Conservation (phyloP, 1,284 basidiomycete species). For the Trichosporon sp. region DNA sequence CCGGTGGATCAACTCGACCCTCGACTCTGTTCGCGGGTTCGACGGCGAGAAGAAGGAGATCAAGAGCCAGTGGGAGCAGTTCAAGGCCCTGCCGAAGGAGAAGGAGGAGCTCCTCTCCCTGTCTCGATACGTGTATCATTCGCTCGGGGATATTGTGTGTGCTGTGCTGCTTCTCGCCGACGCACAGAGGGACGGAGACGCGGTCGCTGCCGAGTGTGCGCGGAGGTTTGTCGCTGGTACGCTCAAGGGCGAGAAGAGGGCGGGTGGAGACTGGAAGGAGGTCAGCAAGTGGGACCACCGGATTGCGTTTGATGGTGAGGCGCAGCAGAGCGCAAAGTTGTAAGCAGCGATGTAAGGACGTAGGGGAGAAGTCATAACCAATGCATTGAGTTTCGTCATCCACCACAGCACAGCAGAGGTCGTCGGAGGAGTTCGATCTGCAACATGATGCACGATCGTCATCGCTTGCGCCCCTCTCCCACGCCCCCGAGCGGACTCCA, state of each 20-base stretch:
- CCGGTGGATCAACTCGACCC: slow-evolving; percentile 21
- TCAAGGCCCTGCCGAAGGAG: slow-evolving; percentile 16
- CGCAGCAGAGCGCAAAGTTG: slow-evolving; percentile 19
- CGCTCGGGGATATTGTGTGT: slow-evolving; percentile 26
- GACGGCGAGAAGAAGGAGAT: slow-evolving; percentile 21
- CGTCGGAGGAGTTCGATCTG: no score
- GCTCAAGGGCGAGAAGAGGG: not conserved
- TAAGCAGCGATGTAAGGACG: not conserved
- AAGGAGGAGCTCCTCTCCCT: slow-evolving; percentile 27
- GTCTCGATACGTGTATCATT: slow-evolving; percentile 22
- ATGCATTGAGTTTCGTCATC: not conserved
- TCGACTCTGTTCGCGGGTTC: not conserved
- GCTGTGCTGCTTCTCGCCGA: slow-evolving; percentile 28
- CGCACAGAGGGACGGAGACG: slow-evolving; percentile 27
- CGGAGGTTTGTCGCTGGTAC: slow-evolving; percentile 22
- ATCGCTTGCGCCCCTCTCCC: no score
- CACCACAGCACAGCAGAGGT: no score
- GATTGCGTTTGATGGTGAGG: slow-evolving; percentile 29
- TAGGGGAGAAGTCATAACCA: not conserved
- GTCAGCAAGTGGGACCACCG: slow-evolving; percentile 23
- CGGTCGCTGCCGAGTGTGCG: slow-evolving; percentile 25
- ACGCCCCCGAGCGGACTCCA: no score
- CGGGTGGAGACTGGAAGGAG: slow-evolving; percentile 10
- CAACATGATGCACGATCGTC: no score
- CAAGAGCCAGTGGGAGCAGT: not conserved